Conservation (phyloP, 1,284 basidiomycete genomes). For the Trichosporon coremiiforme region DNA sequence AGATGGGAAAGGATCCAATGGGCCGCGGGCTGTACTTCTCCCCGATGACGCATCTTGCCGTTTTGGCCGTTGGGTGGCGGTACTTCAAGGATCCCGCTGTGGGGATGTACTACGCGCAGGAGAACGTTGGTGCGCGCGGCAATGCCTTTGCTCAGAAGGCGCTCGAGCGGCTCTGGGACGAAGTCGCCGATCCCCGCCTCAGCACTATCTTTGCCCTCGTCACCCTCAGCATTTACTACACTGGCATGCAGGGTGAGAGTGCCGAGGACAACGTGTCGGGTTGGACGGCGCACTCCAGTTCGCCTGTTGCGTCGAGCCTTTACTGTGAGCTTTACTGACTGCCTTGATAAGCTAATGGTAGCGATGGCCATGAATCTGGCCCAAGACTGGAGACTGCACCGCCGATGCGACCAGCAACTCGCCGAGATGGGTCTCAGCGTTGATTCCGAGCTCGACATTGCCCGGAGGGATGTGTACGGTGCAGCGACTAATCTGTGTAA, state of each 20-base stretch:
- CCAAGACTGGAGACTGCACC: slow-evolving; percentile 29
- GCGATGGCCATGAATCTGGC: slow-evolving; percentile 18
- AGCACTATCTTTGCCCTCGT: slow-evolving; percentile 32
- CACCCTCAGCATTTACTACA: slow-evolving; percentile 30
- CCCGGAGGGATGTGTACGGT: slow-evolving; percentile 34
- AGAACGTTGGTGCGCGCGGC: slow-evolving; percentile 22
- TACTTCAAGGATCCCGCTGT: slow-evolving; percentile 28
- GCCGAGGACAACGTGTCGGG: slow-evolving; percentile 12
- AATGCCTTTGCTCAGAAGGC: slow-evolving; percentile 30
- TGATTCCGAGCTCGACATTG: slow-evolving; percentile 32
- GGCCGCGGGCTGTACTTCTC: slow-evolving; percentile 31
- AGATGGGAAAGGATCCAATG: slow-evolving; percentile 33
- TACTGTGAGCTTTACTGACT: slow-evolving; percentile 9
- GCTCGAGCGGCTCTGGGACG: slow-evolving; percentile 29
- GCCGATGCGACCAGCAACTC: slow-evolving; percentile 33
- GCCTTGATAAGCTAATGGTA: not conserved
- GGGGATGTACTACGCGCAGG: slow-evolving; percentile 30
- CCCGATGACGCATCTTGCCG: slow-evolving; percentile 32
- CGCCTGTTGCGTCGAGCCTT: slow-evolving; percentile 17
- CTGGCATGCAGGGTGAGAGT: slow-evolving; percentile 32
- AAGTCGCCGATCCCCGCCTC: slow-evolving; percentile 27
- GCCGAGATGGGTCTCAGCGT: slow-evolving; percentile 28
- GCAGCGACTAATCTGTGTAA: slow-evolving; percentile 31
- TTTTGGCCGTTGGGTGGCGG: slow-evolving; percentile 35
- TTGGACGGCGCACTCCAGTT: slow-evolving; percentile 1